These are phyloP conservation scores for Boechera retrofracta DNA, from an alignment of 345 rosid species.

Conservation along the genomic window DNA sequence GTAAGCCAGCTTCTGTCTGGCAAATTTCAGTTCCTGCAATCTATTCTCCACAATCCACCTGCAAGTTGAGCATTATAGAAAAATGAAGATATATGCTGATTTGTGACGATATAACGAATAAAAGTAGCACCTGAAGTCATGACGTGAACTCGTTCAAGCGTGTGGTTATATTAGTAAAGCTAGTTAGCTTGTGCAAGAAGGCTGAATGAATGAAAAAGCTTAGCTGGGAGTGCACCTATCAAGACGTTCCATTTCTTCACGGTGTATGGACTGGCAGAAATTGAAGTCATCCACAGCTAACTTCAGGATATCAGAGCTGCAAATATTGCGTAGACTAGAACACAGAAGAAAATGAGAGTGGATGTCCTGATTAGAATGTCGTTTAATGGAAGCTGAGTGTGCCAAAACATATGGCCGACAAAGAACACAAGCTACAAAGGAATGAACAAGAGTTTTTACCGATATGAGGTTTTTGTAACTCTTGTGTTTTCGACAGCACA, in stretches of 20 bases:
- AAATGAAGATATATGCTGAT: conserved; percentile 7
- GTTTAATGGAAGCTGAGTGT: not conserved
- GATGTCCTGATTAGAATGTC: conserved; percentile 5
- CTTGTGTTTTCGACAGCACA: conserved; percentile 49
- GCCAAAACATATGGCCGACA: conserved; percentile 5
- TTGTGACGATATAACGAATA: not conserved
- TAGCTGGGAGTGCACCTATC: conserved; percentile 55
- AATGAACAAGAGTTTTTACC: conserved; percentile 49
- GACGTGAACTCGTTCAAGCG: conserved; percentile 19
- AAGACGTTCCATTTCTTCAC: conserved; percentile 65
- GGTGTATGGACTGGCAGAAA: conserved; percentile 63
- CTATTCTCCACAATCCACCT: conserved; percentile 73
- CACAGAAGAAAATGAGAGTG: conserved; percentile 13
- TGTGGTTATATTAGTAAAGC: conserved; percentile 14
- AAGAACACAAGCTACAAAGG: not conserved
- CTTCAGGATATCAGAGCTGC: conserved; percentile 58
- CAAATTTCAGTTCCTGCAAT: conserved; percentile 78
- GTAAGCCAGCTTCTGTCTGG: conserved; percentile 76
- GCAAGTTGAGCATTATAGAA: conserved; percentile 32
- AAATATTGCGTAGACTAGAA: conserved; percentile 54
- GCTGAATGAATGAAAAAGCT: not conserved
- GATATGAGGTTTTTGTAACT: conserved; percentile 61
- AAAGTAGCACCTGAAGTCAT: conserved; percentile 1
- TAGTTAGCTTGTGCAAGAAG: conserved; percentile 10
- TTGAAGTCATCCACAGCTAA: conserved; percentile 79